Evolutionary conservation across 805 yeast genomes (phyloP).

Genomic region (Metschnikowia similis): DNA sequence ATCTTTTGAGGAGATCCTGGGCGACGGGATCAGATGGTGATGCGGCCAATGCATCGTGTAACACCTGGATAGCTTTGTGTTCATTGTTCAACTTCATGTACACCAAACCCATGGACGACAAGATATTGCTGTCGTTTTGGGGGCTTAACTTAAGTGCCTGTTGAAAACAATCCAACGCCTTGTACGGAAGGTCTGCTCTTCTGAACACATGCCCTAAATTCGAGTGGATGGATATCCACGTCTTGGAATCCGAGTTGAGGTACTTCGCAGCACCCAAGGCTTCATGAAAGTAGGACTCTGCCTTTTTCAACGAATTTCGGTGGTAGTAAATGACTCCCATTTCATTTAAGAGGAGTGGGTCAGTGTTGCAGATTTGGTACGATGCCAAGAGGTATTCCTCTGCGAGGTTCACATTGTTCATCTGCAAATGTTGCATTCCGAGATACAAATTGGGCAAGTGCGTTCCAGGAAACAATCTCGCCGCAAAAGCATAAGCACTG

Average conservation of each 20-base stretch:
- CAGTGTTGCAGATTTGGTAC: slow-evolving; percentile 71
- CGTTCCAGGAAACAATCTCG: slow-evolving; percentile 83
- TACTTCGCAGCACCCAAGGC: slow-evolving; percentile 68
- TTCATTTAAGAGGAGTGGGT: slow-evolving; percentile 86
- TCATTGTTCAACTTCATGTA: slow-evolving; percentile 64
- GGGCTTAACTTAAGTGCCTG: slow-evolving; percentile 68
- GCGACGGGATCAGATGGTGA: slow-evolving; percentile 82
- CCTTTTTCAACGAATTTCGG: slow-evolving; percentile 57
- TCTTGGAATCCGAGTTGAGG: slow-evolving; percentile 71
- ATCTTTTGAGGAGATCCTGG: slow-evolving; percentile 72
- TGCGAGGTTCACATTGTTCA: slow-evolving; percentile 77
- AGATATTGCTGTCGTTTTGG: slow-evolving; percentile 63
- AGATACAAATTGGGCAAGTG: slow-evolving; percentile 85
- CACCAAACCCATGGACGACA: slow-evolving; percentile 81
- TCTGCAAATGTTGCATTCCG: slow-evolving; percentile 94
- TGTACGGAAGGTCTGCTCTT: slow-evolving; percentile 53
- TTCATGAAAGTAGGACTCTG: slow-evolving; percentile 65
- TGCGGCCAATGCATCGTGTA: slow-evolving; percentile 79
- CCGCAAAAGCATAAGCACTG: slow-evolving; percentile 94
- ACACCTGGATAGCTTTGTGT: slow-evolving; percentile 63
- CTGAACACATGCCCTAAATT: slow-evolving; percentile 89
- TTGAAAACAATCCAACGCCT: slow-evolving; percentile 71
- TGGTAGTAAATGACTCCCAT: slow-evolving; percentile 90
- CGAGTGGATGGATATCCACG: slow-evolving; percentile 80
- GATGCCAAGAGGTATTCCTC: slow-evolving; percentile 81